A percentile compares a stretch with the other conserved stretches of the same genome.
phyloP scores from a whole-genome alignment of 495 filamentous ascomycete species.

The Daldinia vernicosa region DNA sequence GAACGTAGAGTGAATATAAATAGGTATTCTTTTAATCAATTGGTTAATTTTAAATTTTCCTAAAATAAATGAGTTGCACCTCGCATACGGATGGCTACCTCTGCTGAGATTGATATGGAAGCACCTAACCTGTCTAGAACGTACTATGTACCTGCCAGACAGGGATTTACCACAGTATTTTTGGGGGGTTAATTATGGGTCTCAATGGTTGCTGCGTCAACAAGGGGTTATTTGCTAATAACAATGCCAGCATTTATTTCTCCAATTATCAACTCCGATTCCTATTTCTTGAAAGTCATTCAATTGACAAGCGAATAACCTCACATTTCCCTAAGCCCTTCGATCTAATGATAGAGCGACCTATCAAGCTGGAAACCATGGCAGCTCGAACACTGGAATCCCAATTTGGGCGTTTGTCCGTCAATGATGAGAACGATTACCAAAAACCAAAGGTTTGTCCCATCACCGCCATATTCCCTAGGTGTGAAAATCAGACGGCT shows the following conservation, averaged over 20 bases:
- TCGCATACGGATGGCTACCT: too few relatives aligned
- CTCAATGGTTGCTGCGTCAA: neutral
- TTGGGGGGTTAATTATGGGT: neutral
- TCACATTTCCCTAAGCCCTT: neutral
- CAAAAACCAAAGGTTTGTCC: conserved; percentile 74
- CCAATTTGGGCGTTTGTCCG: conserved; percentile 82
- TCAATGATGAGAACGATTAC: conserved; percentile 83
- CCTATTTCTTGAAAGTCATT: neutral
- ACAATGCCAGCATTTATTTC: conserved; percentile 2
- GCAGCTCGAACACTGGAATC: conserved; percentile 69
- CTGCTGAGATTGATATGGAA: too few relatives aligned
- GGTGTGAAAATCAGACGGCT: conserved; percentile 34
- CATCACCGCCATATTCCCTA: conserved; percentile 1
- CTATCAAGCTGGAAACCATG: conserved; percentile 45
- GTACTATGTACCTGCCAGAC: neutral
- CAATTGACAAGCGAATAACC: neutral
- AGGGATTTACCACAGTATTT: neutral
- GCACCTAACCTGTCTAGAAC: neutral
- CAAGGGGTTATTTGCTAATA: neutral
- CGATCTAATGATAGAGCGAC: neutral
- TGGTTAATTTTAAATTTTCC: too few relatives aligned
- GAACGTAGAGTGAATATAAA: too few relatives aligned
- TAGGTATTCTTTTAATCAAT: too few relatives aligned
- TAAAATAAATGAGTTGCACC: too few relatives aligned
- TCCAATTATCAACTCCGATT: neutral